These are phyloP conservation scores for Solanum habrochaites DNA, from an alignment of 257 asterid genomes.

Conservation along the genomic window DNA sequence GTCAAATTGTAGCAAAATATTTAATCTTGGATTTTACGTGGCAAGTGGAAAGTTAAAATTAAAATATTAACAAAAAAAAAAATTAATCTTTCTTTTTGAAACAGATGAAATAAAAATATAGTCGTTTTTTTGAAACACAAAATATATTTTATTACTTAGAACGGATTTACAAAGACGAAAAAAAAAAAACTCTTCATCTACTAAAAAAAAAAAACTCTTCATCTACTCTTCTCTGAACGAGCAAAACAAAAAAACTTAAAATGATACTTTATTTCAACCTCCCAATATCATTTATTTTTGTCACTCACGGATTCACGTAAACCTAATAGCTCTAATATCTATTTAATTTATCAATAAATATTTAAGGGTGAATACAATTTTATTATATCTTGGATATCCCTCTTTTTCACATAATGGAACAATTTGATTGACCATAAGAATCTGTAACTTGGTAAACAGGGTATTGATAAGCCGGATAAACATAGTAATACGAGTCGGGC, in stretches of 20 bases:
- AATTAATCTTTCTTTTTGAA: too few species aligned
- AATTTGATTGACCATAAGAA: not conserved
- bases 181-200: not conserved
- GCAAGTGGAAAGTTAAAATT: too few species aligned
- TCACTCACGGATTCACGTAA: fast-evolving
- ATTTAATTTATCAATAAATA: not conserved
- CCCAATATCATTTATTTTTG: not conserved
- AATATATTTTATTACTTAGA: not conserved
- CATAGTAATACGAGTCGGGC: not conserved
- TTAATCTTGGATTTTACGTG: too few species aligned
- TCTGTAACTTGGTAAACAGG: not conserved
- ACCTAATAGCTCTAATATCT: fast-evolving
- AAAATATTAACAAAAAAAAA: too few species aligned
- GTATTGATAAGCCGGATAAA: not conserved
- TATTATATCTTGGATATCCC: not conserved
- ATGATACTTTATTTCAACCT: not conserved
- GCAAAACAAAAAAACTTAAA: not conserved
- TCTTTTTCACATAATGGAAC: not conserved
- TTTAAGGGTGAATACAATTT: fast-evolving
- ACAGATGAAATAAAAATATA: too few species aligned
- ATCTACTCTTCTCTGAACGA: not conserved
- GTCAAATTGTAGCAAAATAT: too few species aligned
- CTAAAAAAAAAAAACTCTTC: not conserved
- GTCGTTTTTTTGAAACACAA: too few species aligned
- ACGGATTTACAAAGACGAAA: too few species aligned